Evolutionary conservation across 1,139 yeast species (phyloP).

Genomic region (Pneumocystis oryctolagi): DNA sequence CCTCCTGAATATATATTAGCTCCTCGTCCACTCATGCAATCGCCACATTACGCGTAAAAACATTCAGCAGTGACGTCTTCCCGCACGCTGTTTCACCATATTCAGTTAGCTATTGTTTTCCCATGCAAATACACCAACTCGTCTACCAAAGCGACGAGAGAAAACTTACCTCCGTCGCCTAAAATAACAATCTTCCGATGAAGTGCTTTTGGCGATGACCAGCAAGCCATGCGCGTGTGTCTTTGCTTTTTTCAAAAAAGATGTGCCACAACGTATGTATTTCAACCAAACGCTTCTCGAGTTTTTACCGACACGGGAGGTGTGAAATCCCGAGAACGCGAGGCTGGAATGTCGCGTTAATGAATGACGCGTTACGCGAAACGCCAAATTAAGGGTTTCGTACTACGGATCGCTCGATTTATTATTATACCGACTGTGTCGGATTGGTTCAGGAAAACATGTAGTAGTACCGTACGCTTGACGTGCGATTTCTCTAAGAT

Average conservation of each 20-base stretch:
- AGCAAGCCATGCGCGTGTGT: conserved; percentile 17
- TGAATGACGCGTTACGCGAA: too few relatives aligned
- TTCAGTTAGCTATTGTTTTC: neutral
- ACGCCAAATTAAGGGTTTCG: too few relatives aligned
- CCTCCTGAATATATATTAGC: conserved; percentile 29
- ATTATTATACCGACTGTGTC: conserved; percentile 7
- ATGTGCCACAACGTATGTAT: too few relatives aligned
- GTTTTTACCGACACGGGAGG: too few relatives aligned
- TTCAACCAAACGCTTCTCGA: too few relatives aligned
- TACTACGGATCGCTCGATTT: neutral
- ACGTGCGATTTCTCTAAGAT: neutral
- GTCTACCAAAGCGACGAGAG: too few relatives aligned
- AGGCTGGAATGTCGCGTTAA: too few relatives aligned
- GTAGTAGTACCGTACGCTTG: neutral
- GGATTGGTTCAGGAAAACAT: neutral
- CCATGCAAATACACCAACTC: neutral
- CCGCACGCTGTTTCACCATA: conserved; percentile 61
- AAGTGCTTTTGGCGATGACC: neutral
- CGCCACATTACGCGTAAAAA: conserved; percentile 49
- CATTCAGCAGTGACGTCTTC: conserved; percentile 80
- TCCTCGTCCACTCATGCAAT: neutral
- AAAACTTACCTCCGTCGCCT: conserved; percentile 54
- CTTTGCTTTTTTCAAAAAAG: neutral
- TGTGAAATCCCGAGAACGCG: too few relatives aligned
- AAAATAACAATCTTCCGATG: conserved; percentile 83